phyloP scores from a whole-genome alignment of 1,139 yeast genomes.

The Sugiyamaella sp. region DNA sequence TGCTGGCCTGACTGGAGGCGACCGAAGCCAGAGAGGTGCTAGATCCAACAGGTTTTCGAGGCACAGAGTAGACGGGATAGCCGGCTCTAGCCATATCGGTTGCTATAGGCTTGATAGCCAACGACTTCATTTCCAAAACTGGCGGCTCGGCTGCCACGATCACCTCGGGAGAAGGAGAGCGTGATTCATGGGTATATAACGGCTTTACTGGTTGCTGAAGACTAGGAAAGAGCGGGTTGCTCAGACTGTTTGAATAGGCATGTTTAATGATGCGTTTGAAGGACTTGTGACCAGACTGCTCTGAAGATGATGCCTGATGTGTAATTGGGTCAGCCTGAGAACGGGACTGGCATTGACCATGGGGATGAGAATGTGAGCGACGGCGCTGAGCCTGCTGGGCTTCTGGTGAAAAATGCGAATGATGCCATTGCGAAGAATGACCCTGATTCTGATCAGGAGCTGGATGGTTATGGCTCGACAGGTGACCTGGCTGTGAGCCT shows the following conservation, averaged over 20 bases:
- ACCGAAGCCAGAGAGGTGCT: conserved; percentile 5
- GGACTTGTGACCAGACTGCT: neutral
- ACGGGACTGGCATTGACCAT: no score
- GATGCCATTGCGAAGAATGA: neutral
- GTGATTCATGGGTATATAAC: neutral
- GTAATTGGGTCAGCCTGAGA: no score
- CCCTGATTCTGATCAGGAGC: neutral
- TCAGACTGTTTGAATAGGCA: conserved; percentile 3
- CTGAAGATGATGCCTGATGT: no score
- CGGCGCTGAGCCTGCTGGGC: conserved; percentile 1
- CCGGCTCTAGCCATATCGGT: conserved; percentile 18
- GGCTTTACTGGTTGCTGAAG: neutral
- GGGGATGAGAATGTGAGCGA: neutral
- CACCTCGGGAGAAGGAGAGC: conserved; percentile 2
- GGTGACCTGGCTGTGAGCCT: no score
- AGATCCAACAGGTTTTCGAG: conserved; percentile 14
- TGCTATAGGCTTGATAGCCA: conserved; percentile 5
- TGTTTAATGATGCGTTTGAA: neutral
- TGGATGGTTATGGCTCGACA: no score
- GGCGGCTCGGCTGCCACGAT: neutral
- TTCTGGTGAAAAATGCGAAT: neutral
- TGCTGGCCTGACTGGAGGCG: neutral
- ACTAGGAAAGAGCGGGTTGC: conserved; percentile 3
- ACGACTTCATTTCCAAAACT: neutral
- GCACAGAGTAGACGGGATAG: conserved; percentile 9